phyloP scores from a whole-genome alignment of 768 basidiomycete species.

The Chiua virens region DNA sequence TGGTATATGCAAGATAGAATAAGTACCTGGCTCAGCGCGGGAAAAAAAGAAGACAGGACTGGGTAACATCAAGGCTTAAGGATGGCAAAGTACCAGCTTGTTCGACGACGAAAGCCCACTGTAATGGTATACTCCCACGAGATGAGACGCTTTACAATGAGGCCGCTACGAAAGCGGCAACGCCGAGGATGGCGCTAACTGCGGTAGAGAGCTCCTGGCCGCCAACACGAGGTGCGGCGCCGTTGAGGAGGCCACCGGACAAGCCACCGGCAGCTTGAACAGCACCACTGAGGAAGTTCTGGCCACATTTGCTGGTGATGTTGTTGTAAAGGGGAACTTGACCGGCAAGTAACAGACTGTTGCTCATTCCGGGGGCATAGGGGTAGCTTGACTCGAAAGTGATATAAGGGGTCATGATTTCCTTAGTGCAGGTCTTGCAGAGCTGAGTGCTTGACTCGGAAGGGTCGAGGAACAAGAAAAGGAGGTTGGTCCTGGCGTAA shows the following conservation, averaged over 20 bases:
- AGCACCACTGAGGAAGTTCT: conserved; percentile 64
- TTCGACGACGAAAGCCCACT: conserved; percentile 19
- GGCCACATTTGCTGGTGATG: conserved; percentile 64
- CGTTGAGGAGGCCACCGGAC: conserved; percentile 36
- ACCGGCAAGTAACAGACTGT: conserved; percentile 62
- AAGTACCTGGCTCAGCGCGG: neutral
- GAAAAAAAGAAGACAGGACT: conserved; percentile 1
- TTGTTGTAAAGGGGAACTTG: conserved; percentile 67
- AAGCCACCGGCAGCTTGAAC: conserved; percentile 69
- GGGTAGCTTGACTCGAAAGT: conserved; percentile 66
- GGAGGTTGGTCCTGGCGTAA: conserved; percentile 59
- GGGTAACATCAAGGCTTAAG: conserved; percentile 10
- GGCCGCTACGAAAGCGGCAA: conserved; percentile 32
- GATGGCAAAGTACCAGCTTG: conserved; percentile 22
- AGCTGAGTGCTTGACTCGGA: conserved; percentile 48
- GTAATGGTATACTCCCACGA: conserved; percentile 16
- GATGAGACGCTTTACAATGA: conserved; percentile 21
- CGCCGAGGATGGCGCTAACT: conserved; percentile 33
- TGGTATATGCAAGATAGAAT: conserved; percentile 23
- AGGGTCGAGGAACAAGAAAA: conserved; percentile 77
- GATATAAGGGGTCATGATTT: conserved; percentile 75
- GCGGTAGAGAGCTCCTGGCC: conserved; percentile 28
- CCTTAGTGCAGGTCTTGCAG: conserved; percentile 82
- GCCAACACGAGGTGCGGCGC: conserved; percentile 26
- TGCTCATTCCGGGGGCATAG: conserved; percentile 72